Conservation (phyloP, 139 green algal species). For the Penium margaritaceum region DNA sequence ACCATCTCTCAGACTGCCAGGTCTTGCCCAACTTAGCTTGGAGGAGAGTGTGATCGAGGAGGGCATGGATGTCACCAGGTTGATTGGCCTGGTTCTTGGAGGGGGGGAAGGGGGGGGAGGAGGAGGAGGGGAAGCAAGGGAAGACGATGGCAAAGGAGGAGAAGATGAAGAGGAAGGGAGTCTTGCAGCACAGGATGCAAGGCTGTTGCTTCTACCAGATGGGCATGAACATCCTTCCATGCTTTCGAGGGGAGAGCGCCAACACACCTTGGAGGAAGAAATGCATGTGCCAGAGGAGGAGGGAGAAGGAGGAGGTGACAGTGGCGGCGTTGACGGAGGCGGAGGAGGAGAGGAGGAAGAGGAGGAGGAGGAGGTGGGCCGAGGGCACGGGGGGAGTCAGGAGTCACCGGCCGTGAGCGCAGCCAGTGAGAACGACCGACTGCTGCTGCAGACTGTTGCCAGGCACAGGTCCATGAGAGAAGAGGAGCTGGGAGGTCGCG, state of each 20-base stretch:
- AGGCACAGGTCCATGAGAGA: neutral
- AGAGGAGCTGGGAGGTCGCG: neutral
- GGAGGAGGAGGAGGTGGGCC: neutral
- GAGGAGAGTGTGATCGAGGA: conserved; percentile 37
- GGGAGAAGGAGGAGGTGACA: neutral
- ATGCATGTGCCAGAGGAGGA: neutral
- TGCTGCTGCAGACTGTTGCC: too few relatives aligned
- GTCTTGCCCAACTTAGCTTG: conserved; percentile 8
- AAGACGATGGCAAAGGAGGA: neutral
- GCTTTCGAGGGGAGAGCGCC: conserved; percentile 1
- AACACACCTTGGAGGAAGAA: neutral
- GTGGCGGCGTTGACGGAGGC: neutral
- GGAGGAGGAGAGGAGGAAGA: neutral
- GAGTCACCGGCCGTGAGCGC: neutral
- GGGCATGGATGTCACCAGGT: neutral
- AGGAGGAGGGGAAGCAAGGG: neutral
- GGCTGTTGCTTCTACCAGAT: neutral
- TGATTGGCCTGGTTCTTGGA: conserved; percentile 10
- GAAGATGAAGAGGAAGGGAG: neutral
- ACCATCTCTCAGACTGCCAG: conserved; percentile 6
- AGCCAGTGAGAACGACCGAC: neutral
- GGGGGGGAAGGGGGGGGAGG: neutral
- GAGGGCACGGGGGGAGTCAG: too few relatives aligned
- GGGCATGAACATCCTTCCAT: too few relatives aligned
- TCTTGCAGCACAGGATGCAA: conserved; percentile 3